Conservation (phyloP, 2,329 filamentous ascomycete species). For the Dendryphion nanum region DNA sequence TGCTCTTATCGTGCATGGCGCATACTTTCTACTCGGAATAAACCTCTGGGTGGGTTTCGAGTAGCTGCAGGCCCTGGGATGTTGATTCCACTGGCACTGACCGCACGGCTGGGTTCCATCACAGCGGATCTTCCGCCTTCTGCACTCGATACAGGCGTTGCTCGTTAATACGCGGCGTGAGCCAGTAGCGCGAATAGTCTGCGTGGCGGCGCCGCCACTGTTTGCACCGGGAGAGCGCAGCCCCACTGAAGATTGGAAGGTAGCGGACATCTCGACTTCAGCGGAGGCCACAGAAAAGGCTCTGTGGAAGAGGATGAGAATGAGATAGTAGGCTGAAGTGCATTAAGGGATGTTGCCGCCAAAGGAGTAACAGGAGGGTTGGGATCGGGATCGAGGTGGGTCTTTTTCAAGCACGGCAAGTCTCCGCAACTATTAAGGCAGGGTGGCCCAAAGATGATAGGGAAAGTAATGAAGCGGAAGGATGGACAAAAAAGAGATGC, state of each 20-base stretch:
- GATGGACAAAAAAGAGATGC: too few species aligned
- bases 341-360: too few species aligned
- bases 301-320: too few species aligned
- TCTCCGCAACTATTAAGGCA: too few species aligned
- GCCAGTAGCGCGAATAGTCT: conserved; percentile 34
- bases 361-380: too few species aligned
- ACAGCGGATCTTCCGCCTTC: conserved; percentile 79
- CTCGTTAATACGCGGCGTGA: conserved; percentile 48
- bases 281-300: too few species aligned
- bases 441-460: too few species aligned
- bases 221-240: conserved; percentile 32
- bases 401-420: too few species aligned
- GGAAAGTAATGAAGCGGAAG: too few species aligned
- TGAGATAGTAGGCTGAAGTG: too few species aligned
- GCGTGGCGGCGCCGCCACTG: conserved; percentile 30
- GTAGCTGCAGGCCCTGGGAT: conserved; percentile 76
- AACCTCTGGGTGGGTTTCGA: conserved; percentile 76
- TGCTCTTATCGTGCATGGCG: too few species aligned
- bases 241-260: conserved; percentile 41
- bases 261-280: conserved; percentile 47
- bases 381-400: too few species aligned
- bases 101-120: conserved; percentile 80
- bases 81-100: conserved; percentile 78
- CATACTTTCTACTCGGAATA: conserved; percentile 75
- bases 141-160: conserved; percentile 73